Base-by-base conservation (phyloP, 2,329 filamentous ascomycete genomes). In the Colletotrichum magnum region DNA sequence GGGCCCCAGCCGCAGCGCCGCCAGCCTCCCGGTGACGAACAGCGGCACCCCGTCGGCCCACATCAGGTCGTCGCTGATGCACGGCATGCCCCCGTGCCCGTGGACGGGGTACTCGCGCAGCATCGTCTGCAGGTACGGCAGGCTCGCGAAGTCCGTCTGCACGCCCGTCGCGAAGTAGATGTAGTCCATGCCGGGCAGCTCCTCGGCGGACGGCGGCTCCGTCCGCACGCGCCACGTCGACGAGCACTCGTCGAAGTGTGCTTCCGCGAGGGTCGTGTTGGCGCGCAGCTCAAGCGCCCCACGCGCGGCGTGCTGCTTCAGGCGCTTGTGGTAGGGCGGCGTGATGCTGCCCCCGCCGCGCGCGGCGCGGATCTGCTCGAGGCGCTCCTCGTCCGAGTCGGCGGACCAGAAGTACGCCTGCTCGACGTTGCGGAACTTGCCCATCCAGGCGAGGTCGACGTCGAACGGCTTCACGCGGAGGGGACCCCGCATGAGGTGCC, bases 161-260 rank as follows among this genome's bases (percentile, higher is more conserved):
- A 93, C 87, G 0, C 93, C 93, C 0, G 93, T 95, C 15, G 93
- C 92, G 74, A 92, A 93, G 79, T 93, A 92, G 71, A 94, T 88
- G 78, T 92, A 92, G 77, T 94, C 85, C 56, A 90, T 85, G 0
- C 80, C 78, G 0, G 90, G 89, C 12, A 92, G 76, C 0, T 79
- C 79, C 0, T 79, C 79, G 15, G 89, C 82, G 21, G 21, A 24
- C 0, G 85, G 79, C 0, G 90, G 89, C 4, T 86, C 81, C 0
- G 88, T 89, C 47, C 81, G 76, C 21, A 92, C 78, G 0, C 75
- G 72, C 79, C 84, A 86, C 4, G 69, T 70, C 2, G 71, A 74
- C n/a, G 85, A 81, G 0, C 72, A 71, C 0, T 81, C 68, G 54
- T 89, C 82, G 77, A 89, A 91, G 2, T 74, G 73, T 5, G 87